Evolutionary conservation across 192 early-diverging fungal species (phyloP).

Genomic region (Entomortierella parvispora): DNA sequence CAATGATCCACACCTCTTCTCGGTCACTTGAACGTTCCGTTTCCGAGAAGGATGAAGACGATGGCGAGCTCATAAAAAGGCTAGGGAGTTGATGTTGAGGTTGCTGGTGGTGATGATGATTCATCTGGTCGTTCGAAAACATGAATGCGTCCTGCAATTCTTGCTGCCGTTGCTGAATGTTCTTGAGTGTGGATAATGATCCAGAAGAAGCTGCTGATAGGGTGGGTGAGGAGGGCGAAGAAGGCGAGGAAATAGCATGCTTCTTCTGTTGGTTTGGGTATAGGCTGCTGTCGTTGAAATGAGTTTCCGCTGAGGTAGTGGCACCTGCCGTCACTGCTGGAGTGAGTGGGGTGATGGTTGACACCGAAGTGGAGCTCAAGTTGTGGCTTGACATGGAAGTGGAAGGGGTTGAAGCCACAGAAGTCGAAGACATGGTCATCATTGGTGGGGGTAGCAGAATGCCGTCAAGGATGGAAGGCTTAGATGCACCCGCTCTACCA

Average conservation of each 20-base stretch:
- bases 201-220: constrained; percentile 30
- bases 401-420: constrained; percentile 10
- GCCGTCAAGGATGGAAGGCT: constrained; percentile 28
- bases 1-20: constrained; percentile 53
- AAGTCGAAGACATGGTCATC: constrained; percentile 4
- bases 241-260: constrained; percentile 31
- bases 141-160: constrained; percentile 39
- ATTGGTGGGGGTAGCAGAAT: constrained; percentile 17
- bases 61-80: constrained; percentile 14
- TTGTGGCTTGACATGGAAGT: constrained; percentile 37
- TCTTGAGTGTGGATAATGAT: constrained; percentile 6
- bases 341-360: too few relatives aligned
- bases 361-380: constrained; percentile 3
- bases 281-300: not conserved
- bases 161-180: constrained; percentile 19
- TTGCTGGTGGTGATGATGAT: too few relatives aligned
- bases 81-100: constrained; percentile 31
- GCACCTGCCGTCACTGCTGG: too few relatives aligned
- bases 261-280: constrained; percentile 21
- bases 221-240: constrained; percentile 38
- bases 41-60: constrained; percentile 14
- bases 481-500: not conserved
- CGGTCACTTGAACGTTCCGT: constrained; percentile 40
- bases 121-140: constrained; percentile 37
- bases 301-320: not conserved